Evolutionary conservation across 306 rosid species (phyloP).

Genomic region (Quillaja saponaria): DNA sequence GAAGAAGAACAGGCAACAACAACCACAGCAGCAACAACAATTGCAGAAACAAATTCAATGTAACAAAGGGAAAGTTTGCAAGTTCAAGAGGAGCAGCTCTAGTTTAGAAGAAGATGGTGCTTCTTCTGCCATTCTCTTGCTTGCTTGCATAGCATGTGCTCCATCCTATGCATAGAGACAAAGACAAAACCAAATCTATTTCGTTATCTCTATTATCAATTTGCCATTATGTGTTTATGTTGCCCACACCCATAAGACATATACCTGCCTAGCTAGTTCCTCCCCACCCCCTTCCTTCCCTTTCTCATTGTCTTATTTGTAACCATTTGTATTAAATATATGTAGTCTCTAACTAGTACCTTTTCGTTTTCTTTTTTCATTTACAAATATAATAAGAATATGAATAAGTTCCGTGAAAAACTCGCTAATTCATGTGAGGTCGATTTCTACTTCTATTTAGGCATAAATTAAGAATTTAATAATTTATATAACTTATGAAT

Average conservation of each 20-base stretch:
- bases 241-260: conserved; percentile 1
- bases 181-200: not conserved
- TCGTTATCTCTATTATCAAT: not conserved
- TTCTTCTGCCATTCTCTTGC: conserved; percentile 89
- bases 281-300: not conserved
- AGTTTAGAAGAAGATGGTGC: conserved; percentile 77
- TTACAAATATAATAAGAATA: no score
- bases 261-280: not conserved
- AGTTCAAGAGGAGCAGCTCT: conserved; percentile 89
- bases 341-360: no score
- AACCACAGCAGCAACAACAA: conserved; percentile 39
- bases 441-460: no score
- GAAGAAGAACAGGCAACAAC: conserved; percentile 53
- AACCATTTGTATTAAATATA: no score
- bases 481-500: no score
- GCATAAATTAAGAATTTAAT: no score
- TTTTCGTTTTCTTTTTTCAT: no score
- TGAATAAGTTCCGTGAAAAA: no score
- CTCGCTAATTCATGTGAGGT: no score
- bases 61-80: conserved; percentile 71
- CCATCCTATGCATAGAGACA: conserved; percentile 44
- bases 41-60: conserved; percentile 68
- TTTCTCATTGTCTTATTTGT: no score
- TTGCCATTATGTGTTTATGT: not conserved
- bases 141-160: conserved; percentile 91